phyloP scores from a whole-genome alignment of 768 basidiomycete genomes.

The Xerocomus brunneocitrinus region DNA sequence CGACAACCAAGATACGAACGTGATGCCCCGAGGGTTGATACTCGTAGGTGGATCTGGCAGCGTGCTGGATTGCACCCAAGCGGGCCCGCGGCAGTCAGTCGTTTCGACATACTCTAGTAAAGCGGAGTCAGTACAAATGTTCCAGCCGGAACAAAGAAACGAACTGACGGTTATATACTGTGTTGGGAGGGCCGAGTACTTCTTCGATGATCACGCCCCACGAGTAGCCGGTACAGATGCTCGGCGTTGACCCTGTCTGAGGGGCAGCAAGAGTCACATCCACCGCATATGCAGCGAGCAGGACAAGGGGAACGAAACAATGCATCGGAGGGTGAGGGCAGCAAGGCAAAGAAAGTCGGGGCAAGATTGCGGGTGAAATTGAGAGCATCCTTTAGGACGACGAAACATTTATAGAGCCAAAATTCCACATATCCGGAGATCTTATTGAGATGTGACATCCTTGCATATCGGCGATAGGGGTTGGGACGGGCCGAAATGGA shows the following conservation, averaged over 20 bases:
- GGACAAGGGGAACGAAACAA: not conserved
- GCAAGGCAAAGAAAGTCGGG: not conserved
- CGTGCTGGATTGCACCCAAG: conserved; percentile 16
- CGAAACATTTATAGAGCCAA: conserved; percentile 11
- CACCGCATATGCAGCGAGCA: conserved; percentile 1
- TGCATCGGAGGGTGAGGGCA: not conserved
- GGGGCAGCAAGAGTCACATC: conserved; percentile 3
- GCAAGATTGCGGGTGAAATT: not conserved
- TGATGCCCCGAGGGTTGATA: conserved; percentile 7
- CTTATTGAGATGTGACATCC: not conserved
- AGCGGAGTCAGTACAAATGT: not conserved
- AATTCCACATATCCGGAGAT: not conserved
- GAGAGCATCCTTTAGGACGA: not conserved
- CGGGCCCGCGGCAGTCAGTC: conserved; percentile 10
- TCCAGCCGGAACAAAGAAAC: not conserved
- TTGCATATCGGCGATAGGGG: not conserved
- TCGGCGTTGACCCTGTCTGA: not conserved
- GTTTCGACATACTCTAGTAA: conserved; percentile 12
- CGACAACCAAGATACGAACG: conserved; percentile 5
- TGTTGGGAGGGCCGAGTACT: not conserved
- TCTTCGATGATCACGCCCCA: conserved; percentile 16
- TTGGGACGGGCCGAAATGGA: not conserved
- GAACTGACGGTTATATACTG: conserved; percentile 16
- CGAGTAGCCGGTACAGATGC: conserved; percentile 11
- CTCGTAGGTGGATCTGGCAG: conserved; percentile 12